phyloP scores from a whole-genome alignment of 1,284 basidiomycete genomes.

The Pseudozyma thailandica region DNA sequence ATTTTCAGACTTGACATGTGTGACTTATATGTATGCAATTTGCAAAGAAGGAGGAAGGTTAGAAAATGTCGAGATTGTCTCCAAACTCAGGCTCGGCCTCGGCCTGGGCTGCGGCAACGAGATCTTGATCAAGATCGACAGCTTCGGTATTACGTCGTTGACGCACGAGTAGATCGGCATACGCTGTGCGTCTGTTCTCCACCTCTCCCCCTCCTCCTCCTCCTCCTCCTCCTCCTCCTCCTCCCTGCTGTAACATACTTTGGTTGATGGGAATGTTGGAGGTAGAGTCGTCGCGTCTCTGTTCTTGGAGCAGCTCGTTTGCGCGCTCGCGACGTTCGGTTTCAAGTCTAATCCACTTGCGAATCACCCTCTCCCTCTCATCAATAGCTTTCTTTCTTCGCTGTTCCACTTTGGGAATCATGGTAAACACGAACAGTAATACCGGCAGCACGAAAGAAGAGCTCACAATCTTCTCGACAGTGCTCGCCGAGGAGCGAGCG shows the following conservation, averaged over 20 bases:
- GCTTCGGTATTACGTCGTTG: slow-evolving; percentile 21
- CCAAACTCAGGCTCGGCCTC: slow-evolving; percentile 13
- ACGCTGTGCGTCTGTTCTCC: slow-evolving; percentile 24
- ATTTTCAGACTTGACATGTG: not conserved
- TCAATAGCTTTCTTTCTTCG: slow-evolving; percentile 48
- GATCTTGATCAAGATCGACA: slow-evolving; percentile 20
- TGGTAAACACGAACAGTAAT: slow-evolving; percentile 45
- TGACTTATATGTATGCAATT: not conserved
- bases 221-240: not conserved
- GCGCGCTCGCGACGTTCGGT: slow-evolving; percentile 18
- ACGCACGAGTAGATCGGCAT: slow-evolving; percentile 29
- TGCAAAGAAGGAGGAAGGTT: not conserved
- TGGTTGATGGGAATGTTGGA: no score
- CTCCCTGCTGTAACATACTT: no score
- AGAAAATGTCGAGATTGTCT: slow-evolving; percentile 31
- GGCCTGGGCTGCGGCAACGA: slow-evolving; percentile 2
- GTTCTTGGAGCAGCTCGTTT: slow-evolving; percentile 3
- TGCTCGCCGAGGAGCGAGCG: not conserved
- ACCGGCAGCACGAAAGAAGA: slow-evolving; percentile 31
- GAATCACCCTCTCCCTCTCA: slow-evolving; percentile 39
- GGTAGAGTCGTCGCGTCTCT: not conserved
- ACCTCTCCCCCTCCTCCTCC: not conserved
- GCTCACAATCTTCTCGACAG: not conserved
- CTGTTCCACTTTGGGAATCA: slow-evolving; percentile 54
- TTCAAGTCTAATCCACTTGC: slow-evolving; percentile 33